Conservation (phyloP, 1,284 basidiomycete species). For the Leccinum ponderosum region DNA sequence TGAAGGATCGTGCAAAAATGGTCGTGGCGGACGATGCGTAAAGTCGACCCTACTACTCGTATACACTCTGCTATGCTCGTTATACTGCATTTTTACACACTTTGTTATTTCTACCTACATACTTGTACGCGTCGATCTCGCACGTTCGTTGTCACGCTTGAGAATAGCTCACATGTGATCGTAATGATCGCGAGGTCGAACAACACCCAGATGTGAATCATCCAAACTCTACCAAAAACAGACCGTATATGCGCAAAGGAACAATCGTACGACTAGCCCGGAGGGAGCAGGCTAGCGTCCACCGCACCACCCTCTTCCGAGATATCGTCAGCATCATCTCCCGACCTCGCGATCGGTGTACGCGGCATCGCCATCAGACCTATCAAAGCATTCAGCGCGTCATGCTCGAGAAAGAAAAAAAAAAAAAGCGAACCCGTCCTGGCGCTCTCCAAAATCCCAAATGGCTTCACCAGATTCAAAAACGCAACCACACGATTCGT, state of each 20-base stretch:
- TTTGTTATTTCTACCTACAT: too few relatives aligned
- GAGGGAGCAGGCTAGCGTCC: slow-evolving; percentile 88
- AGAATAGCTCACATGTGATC: too few relatives aligned
- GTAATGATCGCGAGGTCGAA: too few relatives aligned
- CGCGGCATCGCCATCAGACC: slow-evolving; percentile 97
- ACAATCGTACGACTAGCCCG: slow-evolving; percentile 58
- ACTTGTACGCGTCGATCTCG: neutral
- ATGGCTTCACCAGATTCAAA: slow-evolving; percentile 89
- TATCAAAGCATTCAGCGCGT: slow-evolving; percentile 29
- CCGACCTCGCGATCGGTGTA: slow-evolving; percentile 74
- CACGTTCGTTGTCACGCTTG: neutral
- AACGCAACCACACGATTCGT: slow-evolving; percentile 92
- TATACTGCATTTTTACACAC: too few relatives aligned
- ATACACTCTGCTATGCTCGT: too few relatives aligned
- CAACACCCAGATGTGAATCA: too few relatives aligned
- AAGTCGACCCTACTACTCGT: too few relatives aligned
- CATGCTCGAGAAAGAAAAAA: neutral
- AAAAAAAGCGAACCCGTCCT: slow-evolving; percentile 59
- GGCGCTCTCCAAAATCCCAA: slow-evolving; percentile 93
- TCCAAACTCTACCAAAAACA: neutral
- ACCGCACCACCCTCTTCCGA: slow-evolving; percentile 55
- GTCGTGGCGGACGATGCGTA: neutral
- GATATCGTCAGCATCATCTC: slow-evolving; percentile 60
- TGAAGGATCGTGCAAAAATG: neutral
- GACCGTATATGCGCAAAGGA: neutral